Evolutionary conservation across 225 moss, liverwort and hornwort species (phyloP).

Genomic region (Sphagnum tenellum): DNA sequence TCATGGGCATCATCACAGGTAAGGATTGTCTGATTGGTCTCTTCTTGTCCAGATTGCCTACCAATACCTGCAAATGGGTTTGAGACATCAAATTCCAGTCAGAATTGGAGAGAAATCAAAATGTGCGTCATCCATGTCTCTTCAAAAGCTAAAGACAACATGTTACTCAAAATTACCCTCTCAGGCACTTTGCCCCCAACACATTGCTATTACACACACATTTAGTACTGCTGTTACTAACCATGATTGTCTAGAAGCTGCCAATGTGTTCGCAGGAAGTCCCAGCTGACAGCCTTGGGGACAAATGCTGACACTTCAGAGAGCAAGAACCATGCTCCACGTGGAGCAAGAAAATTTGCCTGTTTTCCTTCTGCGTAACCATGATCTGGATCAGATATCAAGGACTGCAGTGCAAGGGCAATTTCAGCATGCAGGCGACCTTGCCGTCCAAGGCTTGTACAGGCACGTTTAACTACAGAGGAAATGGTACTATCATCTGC

Average conservation of each 20-base stretch:
- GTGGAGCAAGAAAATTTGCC: conserved; percentile 4
- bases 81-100: neutral
- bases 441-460: conserved; percentile 31
- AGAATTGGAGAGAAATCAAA: neutral
- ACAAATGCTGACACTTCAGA: conserved; percentile 46
- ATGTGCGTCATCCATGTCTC: neutral
- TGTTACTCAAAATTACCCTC: too few species aligned
- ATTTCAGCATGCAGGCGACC: conserved; percentile 34
- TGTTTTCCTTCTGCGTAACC: conserved; percentile 3
- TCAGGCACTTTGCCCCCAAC: too few species aligned
- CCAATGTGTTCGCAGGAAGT: conserved; percentile 44
- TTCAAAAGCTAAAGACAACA: neutral
- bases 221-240: neutral
- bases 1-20: neutral
- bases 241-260: conserved; percentile 27
- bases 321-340: conserved; percentile 52
- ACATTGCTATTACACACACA: too few species aligned
- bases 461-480: conserved; percentile 39
- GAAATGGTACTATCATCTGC: conserved; percentile 33
- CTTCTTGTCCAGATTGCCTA: neutral
- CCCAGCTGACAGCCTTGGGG: conserved; percentile 53
- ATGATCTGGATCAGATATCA: conserved; percentile 19
- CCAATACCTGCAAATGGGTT: neutral
- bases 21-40: neutral
- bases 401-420: conserved; percentile 39